Percentiles rank a stretch among this genome's conserved stretches.
phyloP scores from a whole-genome alignment of 768 basidiomycete genomes.

The Serendipita vermifera region DNA sequence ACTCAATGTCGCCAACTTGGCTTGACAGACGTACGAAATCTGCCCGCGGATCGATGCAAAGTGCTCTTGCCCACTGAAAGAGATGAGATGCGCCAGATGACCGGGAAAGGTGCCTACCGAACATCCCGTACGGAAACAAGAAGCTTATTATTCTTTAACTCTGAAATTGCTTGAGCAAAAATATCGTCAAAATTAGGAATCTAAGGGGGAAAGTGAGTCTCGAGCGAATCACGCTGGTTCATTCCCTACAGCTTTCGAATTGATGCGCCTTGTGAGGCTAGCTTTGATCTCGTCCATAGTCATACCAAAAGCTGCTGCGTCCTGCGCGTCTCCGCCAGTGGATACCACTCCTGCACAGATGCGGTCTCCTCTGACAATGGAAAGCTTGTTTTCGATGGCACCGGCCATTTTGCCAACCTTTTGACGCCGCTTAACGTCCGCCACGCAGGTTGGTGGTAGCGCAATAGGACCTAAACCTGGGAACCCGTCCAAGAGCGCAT shows the following conservation, averaged over 20 bases:
- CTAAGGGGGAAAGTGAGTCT: not conserved
- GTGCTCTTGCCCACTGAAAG: constrained; percentile 52
- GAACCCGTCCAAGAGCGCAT: constrained; percentile 45
- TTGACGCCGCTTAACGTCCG: constrained; percentile 61
- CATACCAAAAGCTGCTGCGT: constrained; percentile 67
- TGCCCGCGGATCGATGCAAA: constrained; percentile 58
- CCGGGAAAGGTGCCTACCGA: constrained; percentile 35
- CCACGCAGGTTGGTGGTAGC: constrained; percentile 59
- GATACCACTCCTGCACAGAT: constrained; percentile 44
- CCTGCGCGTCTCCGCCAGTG: constrained; percentile 42
- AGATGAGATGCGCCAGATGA: constrained; percentile 5
- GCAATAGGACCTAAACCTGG: constrained; percentile 68
- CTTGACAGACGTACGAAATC: constrained; percentile 51
- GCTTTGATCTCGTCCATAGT: constrained; percentile 46
- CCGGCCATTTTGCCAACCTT: constrained; percentile 65
- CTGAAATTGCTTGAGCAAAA: constrained; percentile 66
- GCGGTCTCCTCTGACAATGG: constrained; percentile 45
- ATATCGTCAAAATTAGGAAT: constrained; percentile 46
- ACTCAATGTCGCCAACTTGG: constrained; percentile 53
- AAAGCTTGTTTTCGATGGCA: constrained; percentile 51
- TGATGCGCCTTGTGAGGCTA: constrained; percentile 12
- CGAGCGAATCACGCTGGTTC: constrained; percentile 35
- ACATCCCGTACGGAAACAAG: constrained; percentile 52
- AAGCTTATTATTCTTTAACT: constrained; percentile 61
- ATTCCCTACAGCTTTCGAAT: constrained; percentile 33